phyloP scores from a whole-genome alignment of 2,329 filamentous ascomycete species.

The Helminthosporium solani region DNA sequence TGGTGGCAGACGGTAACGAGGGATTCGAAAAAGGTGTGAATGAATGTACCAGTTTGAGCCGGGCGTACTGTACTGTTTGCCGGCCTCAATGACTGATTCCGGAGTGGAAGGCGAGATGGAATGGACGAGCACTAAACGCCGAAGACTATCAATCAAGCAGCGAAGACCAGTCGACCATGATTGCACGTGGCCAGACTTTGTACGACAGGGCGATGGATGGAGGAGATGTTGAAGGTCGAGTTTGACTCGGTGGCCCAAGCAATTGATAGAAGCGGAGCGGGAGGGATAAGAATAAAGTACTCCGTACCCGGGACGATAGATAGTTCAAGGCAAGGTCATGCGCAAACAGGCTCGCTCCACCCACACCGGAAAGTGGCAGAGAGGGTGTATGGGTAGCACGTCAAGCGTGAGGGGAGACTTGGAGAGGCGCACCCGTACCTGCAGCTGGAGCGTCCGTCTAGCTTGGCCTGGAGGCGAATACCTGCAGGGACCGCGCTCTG shows the following conservation, averaged over 20 bases:
- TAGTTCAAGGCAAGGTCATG: slow-evolving; percentile 34
- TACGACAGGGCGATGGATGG: slow-evolving; percentile 19
- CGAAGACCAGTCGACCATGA: slow-evolving; percentile 30
- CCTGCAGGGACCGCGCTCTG: slow-evolving; percentile 18
- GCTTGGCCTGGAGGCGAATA: slow-evolving; percentile 23
- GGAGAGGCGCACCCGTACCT: slow-evolving; percentile 28
- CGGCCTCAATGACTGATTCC: no score
- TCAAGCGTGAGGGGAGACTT: slow-evolving; percentile 25
- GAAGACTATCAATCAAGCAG: slow-evolving; percentile 20
- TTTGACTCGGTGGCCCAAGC: slow-evolving; percentile 10
- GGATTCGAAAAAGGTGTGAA: neutral
- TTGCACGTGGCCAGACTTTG: slow-evolving; percentile 16
- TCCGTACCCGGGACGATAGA: slow-evolving; percentile 29
- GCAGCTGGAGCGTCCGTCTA: slow-evolving; percentile 24
- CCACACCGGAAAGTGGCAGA: slow-evolving; percentile 21
- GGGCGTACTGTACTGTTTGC: no score
- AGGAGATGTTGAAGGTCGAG: slow-evolving; percentile 15
- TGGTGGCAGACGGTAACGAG: slow-evolving; percentile 10
- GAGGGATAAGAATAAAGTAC: slow-evolving; percentile 35
- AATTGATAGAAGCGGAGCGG: slow-evolving; percentile 20
- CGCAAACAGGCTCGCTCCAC: slow-evolving; percentile 33
- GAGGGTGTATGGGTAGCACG: slow-evolving; percentile 33
- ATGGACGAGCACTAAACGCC: no score
- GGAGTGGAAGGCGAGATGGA: slow-evolving; percentile 9
- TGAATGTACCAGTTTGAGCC: neutral